Evolutionary conservation across 345 rosid species (phyloP).

Genomic region (Citrus inodora): DNA sequence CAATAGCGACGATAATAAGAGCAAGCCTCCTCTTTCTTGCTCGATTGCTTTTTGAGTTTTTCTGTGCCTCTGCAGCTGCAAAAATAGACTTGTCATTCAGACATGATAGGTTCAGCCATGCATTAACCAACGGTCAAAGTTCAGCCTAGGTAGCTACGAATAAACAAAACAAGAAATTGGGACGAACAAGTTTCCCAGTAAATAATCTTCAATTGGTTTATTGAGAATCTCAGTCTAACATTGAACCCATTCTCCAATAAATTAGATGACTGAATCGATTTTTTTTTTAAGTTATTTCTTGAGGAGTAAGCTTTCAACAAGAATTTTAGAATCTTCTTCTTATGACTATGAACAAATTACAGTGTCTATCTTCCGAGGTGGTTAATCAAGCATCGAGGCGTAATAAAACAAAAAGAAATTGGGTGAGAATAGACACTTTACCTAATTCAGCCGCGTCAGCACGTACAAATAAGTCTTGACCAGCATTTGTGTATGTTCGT

Average conservation of each 20-base stretch:
- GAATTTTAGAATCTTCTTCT: neutral
- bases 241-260: neutral
- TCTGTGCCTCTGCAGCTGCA: neutral
- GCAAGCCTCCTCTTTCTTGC: neutral
- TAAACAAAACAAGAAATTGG: neutral
- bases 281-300: neutral
- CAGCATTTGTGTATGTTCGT: constrained; percentile 28
- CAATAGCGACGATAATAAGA: neutral
- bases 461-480: constrained; percentile 50
- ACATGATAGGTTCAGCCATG: neutral
- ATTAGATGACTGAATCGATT: neutral
- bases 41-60: neutral
- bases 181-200: neutral
- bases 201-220: neutral
- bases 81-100: neutral
- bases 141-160: neutral
- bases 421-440: constrained; percentile 2
- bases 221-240: neutral
- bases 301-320: neutral
- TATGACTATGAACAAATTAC: neutral
- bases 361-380: neutral
- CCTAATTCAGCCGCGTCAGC: constrained; percentile 53
- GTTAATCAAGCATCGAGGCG: neutral
- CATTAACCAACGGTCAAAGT: neutral
- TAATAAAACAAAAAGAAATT: no score